A percentile compares a stretch with the other conserved stretches of the same genome.
These are phyloP conservation scores for Piloderma croceum DNA, from an alignment of 768 basidiomycete species.

Conservation along the genomic window DNA sequence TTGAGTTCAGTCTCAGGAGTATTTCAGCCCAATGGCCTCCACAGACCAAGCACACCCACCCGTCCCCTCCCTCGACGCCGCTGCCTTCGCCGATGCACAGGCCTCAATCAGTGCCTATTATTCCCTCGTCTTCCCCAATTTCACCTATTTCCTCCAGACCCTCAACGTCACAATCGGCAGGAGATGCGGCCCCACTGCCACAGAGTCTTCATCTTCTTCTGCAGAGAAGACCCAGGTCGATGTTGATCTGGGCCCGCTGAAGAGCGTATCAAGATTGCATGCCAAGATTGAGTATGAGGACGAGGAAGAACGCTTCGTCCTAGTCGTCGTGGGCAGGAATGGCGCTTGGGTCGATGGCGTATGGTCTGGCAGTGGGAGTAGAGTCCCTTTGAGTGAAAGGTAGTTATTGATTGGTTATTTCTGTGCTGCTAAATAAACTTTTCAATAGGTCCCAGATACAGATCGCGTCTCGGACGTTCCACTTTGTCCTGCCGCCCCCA, in stretches of 20 bases:
- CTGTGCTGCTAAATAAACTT: constrained; percentile 7
- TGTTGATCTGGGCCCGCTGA: constrained; percentile 91
- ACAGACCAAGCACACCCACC: constrained; percentile 19
- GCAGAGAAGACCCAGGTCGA: constrained; percentile 59
- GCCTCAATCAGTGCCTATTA: constrained; percentile 80
- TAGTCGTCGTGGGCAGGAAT: constrained; percentile 92
- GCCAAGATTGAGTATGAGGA: constrained; percentile 94
- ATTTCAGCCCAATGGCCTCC: no score
- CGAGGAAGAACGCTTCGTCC: constrained; percentile 80
- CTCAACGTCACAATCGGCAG: constrained; percentile 92
- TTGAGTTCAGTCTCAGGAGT: no score
- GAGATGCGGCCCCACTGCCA: constrained; percentile 60
- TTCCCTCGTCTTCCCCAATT: constrained; percentile 88
- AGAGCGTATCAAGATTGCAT: constrained; percentile 96
- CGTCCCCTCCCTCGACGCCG: constrained; percentile 21
- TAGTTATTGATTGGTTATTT: constrained; percentile 26
- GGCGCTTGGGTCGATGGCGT: constrained; percentile 97
- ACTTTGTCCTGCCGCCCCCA: constrained; percentile 91
- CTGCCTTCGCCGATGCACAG: constrained; percentile 20
- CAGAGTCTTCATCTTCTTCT: constrained; percentile 47
- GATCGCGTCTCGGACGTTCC: constrained; percentile 95
- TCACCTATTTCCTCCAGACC: constrained; percentile 96
- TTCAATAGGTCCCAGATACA: constrained; percentile 81
- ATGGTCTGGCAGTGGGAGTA: constrained; percentile 87
- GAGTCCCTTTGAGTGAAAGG: constrained; percentile 83